A percentile compares a stretch with the other conserved stretches of the same genome.
These are phyloP conservation scores for Boletus subparvulus DNA, from an alignment of 768 basidiomycete species.

Conservation along the genomic window DNA sequence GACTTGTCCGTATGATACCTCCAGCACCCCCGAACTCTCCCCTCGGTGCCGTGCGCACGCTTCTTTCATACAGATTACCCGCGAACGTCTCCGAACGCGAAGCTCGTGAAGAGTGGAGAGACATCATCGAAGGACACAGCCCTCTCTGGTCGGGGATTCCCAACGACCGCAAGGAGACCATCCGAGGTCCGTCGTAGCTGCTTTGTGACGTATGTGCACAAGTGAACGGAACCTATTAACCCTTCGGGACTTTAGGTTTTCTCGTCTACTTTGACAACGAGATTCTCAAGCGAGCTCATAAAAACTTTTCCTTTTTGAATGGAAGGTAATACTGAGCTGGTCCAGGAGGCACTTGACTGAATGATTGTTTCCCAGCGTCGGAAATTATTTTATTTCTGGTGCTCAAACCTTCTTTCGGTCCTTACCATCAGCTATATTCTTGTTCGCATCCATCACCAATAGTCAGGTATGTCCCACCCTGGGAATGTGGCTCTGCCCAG, in stretches of 20 bases:
- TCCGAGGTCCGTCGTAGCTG: constrained; percentile 58
- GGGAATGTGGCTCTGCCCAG: constrained; percentile 6
- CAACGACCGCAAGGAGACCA: constrained; percentile 85
- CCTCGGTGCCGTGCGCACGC: constrained; percentile 67
- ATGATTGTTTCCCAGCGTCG: constrained; percentile 50
- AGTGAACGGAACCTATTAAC: neutral
- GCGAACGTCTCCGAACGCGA: constrained; percentile 63
- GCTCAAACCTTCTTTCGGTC: constrained; percentile 90
- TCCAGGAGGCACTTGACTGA: neutral
- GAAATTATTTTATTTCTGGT: constrained; percentile 89
- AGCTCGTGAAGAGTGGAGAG: constrained; percentile 88
- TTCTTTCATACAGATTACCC: constrained; percentile 82
- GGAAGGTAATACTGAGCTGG: constrained; percentile 55
- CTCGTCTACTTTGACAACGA: constrained; percentile 91
- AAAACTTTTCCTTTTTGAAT: constrained; percentile 91
- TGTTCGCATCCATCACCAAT: constrained; percentile 89
- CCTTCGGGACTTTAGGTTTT: constrained; percentile 58
- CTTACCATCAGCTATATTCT: constrained; percentile 88
- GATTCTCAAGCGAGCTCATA: constrained; percentile 84
- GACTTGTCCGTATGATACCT: constrained; percentile 87
- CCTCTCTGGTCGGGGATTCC: constrained; percentile 83
- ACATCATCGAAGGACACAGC: constrained; percentile 87
- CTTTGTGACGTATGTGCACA: neutral
- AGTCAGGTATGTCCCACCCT: constrained; percentile 50
- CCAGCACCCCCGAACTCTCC: constrained; percentile 55